Base-by-base conservation (phyloP, 176 grass and related monocot genomes). In the Carex kokanica region DNA sequence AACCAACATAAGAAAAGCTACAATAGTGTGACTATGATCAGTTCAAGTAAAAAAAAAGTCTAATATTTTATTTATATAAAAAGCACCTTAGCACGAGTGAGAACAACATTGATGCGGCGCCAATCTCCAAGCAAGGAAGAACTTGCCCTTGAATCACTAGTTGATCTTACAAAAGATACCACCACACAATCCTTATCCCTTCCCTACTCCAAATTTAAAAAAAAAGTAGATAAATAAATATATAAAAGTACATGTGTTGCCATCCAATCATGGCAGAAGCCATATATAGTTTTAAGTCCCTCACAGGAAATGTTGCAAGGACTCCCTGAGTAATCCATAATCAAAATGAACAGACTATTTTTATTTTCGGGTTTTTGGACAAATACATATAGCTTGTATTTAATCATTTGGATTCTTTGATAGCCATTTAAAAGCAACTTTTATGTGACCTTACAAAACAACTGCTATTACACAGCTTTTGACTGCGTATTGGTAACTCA, bases 121-220 rank as follows among this genome's bases (percentile, higher is more conserved):
- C 95, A 95, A 88, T 98, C 89, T 57, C 95, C 92, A 90, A 98
- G 95, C 75, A 98, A 91, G 81, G 92, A 91, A 73, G 85, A 87
- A 83, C 89, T 87, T 14, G 88, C 87, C 82, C 69, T 90, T 18
- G 74, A 82, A 79, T 86, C 89, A 55, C 52, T 87, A 72, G 34
- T 82, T 31, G 96, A 91, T 73, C 93, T 91, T 75, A 98, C 96
- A 68, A 98, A 98, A 41, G 93, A 98, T 78, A 98, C 89, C 8
- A 98, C 81, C 59, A 98, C 90, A 53, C 96, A 98, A 82, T 98
- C 92, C 70, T 98, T 98, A 85, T 98, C 96, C 61, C 96, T 95
- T 81, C 93, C 93, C 93, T 98, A 92, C 47, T 92, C 84, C 1
- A 87, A 78, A 29, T 78, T 54, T 32, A 51, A 51, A 54, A 77